Evolutionary conservation across 495 filamentous ascomycete genomes (phyloP).

Genomic region (Aspergillus bridgeri): DNA sequence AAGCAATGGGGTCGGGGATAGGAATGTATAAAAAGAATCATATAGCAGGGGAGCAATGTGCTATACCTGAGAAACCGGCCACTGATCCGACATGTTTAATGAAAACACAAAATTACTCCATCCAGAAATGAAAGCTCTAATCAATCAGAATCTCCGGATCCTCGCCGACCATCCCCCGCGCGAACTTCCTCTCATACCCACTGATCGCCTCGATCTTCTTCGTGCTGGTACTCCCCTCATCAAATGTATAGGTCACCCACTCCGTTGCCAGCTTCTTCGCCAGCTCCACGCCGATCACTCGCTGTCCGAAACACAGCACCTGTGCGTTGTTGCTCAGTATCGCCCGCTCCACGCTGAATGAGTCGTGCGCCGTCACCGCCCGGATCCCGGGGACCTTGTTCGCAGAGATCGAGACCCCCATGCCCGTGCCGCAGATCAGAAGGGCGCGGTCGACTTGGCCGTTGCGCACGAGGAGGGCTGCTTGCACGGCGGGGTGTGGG

Average conservation of each 20-base stretch:
- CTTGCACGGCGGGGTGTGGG: constrained; percentile 62
- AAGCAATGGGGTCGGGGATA: too few species aligned
- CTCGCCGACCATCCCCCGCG: neutral
- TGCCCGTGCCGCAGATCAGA: constrained; percentile 69
- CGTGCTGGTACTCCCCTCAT: constrained; percentile 57
- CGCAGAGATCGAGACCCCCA: constrained; percentile 68
- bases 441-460: constrained; percentile 62
- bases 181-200: constrained; percentile 53
- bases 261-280: constrained; percentile 63
- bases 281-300: constrained; percentile 65
- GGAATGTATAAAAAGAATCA: too few species aligned
- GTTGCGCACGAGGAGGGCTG: constrained; percentile 52
- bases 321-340: constrained; percentile 72
- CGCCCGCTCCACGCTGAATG: constrained; percentile 63
- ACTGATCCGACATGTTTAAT: too few species aligned
- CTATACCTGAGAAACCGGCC: too few species aligned
- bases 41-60: too few species aligned
- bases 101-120: too few species aligned
- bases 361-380: constrained; percentile 72
- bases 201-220: constrained; percentile 64
- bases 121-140: neutral
- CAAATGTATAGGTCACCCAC: constrained; percentile 70
- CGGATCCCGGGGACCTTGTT: constrained; percentile 72
- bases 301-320: constrained; percentile 71
- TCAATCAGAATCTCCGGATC: neutral